These are phyloP conservation scores for Aspergillus awamori DNA, from an alignment of 2,329 filamentous ascomycete species.

Conservation along the genomic window DNA sequence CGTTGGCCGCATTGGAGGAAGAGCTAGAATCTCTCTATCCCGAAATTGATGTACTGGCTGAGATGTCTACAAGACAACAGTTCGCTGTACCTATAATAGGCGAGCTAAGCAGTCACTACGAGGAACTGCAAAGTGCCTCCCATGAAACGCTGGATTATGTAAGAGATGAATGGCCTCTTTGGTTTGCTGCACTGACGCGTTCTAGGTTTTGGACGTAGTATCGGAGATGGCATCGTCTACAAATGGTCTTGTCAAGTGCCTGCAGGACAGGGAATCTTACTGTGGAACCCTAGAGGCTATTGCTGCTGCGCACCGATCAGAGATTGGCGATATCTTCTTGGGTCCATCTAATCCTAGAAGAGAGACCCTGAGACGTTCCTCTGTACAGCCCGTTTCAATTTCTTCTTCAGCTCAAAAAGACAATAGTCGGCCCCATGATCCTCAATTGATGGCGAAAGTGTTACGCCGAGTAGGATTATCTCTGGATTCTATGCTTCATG, in stretches of 20 bases:
- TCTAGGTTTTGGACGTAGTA: constrained; percentile 38
- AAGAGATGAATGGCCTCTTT: constrained; percentile 10
- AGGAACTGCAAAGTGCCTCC: constrained; percentile 31
- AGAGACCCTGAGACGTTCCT: constrained; percentile 32
- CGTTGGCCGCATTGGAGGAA: constrained; percentile 33
- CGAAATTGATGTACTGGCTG: constrained; percentile 43
- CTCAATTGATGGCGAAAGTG: constrained; percentile 33
- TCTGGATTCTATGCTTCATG: constrained; percentile 30
- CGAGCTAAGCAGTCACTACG: constrained; percentile 37
- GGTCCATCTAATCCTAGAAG: constrained; percentile 29
- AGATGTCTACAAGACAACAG: constrained; percentile 48
- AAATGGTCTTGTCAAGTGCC: constrained; percentile 29
- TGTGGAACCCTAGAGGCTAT: constrained; percentile 39
- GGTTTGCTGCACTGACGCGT: constrained; percentile 14
- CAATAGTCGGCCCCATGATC: constrained; percentile 19
- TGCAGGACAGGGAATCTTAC: constrained; percentile 39
- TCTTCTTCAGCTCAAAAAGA: constrained; percentile 21
- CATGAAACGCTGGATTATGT: constrained; percentile 41
- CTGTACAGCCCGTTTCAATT: constrained; percentile 25
- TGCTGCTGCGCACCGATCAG: constrained; percentile 34
- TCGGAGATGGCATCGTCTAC: constrained; percentile 38
- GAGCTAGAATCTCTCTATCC: constrained; percentile 45
- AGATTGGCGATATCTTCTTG: constrained; percentile 28
- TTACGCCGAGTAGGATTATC: constrained; percentile 40
- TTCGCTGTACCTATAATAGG: constrained; percentile 45